Evolutionary conservation across 1,139 yeast genomes (phyloP).

Genomic region (Blastobotrys illinoisensis): DNA sequence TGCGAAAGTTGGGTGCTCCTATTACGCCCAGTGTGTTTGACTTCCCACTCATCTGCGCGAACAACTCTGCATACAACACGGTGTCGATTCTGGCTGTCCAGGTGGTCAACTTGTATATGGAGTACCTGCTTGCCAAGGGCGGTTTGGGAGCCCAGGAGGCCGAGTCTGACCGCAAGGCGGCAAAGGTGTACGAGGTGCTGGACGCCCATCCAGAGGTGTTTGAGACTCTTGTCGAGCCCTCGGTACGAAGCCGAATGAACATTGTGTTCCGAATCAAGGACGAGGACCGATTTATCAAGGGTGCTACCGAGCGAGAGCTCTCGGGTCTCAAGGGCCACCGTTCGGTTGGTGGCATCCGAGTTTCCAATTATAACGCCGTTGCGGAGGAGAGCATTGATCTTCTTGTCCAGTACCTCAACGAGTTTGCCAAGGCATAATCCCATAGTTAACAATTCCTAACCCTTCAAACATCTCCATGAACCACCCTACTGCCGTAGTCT

Average conservation of each 20-base stretch:
- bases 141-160: conserved; percentile 52
- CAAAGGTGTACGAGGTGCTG: conserved; percentile 54
- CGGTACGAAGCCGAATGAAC: conserved; percentile 81
- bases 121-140: conserved; percentile 56
- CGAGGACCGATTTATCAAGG: conserved; percentile 63
- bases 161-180: conserved; percentile 57
- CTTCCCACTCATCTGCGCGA: conserved; percentile 76
- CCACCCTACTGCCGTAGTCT: no score
- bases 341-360: conserved; percentile 95
- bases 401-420: conserved; percentile 53
- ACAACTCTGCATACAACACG: conserved; percentile 92
- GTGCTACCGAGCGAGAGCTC: conserved; percentile 51
- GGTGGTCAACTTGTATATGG: conserved; percentile 72
- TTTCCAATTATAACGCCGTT: conserved; percentile 85
- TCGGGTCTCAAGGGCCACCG: conserved; percentile 92
- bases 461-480: neutral
- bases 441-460: no score
- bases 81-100: conserved; percentile 90
- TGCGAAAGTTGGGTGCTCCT: conserved; percentile 57
- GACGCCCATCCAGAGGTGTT: conserved; percentile 62
- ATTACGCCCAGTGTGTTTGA: conserved; percentile 84
- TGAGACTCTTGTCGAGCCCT: conserved; percentile 57
- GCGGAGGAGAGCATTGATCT: conserved; percentile 55
- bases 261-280: conserved; percentile 77
- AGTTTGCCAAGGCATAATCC: conserved; percentile 45